These are phyloP conservation scores for Annulohypoxylon nitens DNA, from an alignment of 495 filamentous ascomycete species.

Conservation along the genomic window DNA sequence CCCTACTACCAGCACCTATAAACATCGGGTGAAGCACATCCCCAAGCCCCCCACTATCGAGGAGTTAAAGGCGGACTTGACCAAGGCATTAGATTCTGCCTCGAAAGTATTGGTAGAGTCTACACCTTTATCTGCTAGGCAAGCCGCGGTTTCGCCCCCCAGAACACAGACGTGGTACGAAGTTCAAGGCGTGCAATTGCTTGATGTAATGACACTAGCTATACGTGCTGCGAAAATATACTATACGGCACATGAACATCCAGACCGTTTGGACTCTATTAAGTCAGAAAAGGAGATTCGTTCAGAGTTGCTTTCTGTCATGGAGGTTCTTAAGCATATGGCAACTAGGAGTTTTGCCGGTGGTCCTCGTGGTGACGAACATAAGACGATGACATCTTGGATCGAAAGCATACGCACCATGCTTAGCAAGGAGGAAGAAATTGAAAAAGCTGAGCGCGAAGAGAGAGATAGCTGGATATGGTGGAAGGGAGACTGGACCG, in stretches of 20 bases:
- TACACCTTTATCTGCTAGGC: constrained; percentile 29
- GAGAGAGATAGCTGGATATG: constrained; percentile 83
- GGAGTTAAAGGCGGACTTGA: constrained; percentile 80
- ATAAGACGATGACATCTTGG: constrained; percentile 79
- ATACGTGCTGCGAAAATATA: constrained; percentile 96
- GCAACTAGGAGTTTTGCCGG: constrained; percentile 88
- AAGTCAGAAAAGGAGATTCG: constrained; percentile 85
- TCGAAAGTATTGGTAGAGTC: constrained; percentile 72
- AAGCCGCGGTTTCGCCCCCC: constrained; percentile 46
- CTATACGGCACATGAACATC: constrained; percentile 87
- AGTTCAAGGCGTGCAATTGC: constrained; percentile 88
- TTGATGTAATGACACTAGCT: constrained; percentile 92
- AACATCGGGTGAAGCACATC: constrained; percentile 84
- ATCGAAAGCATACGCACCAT: constrained; percentile 79
- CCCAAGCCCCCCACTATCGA: constrained; percentile 87
- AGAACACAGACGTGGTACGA: constrained; percentile 77
- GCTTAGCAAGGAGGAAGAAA: constrained; percentile 77
- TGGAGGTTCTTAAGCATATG: constrained; percentile 92
- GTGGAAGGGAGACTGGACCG: constrained; percentile 83
- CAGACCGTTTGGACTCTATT: constrained; percentile 85
- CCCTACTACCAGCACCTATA: constrained; percentile 96
- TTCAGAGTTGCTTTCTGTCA: constrained; percentile 80
- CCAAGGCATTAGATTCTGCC: constrained; percentile 73
- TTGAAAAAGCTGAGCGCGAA: constrained; percentile 78
- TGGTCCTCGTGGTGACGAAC: constrained; percentile 81